Base-by-base conservation (phyloP, 192 early-diverging fungal genomes). In the Backusella psychrophila region DNA sequence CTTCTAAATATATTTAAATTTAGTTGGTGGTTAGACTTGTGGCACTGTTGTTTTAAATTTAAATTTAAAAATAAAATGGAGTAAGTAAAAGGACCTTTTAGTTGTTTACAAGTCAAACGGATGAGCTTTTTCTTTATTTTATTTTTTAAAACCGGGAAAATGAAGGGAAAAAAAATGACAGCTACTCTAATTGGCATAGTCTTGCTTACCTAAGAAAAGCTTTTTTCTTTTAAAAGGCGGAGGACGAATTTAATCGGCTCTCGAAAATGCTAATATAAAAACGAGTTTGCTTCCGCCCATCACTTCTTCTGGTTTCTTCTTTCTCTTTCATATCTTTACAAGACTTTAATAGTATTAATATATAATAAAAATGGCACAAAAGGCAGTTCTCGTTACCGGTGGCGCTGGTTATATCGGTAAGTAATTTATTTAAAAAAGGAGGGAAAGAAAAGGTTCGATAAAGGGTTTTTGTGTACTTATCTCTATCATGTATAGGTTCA, bases 351-450 rank as follows among this genome's bases (percentile, higher is more conserved):
- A 63, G 15, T 12, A 56, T 21, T 14, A 33, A 41, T 41, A 65
- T 14, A 63, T 19, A 73, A 12, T 46, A 71, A 71, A 71, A n/a
- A 72, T 75, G 74, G 66, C 44, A 52, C 65, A 66, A 44, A 82
- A 75, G 52, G 78, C 71, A 59, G 74, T 81, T 46, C 85, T 93
- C 36, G 92, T 93, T 63, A 91, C 90, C 46, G 92, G 92, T 56
- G 92, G 92, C 34, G 89, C 92, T 74, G 95, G 96, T 33, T 98
- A 96, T 86, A 98, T 98, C 68, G 96, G 80, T 81, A 81, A 66
- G 44, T 26, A 3, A 4, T 19, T 29, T 33, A 0, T 65, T n/a
- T 15, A 9, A 76, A 70, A 8, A 23, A 46, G 26, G 38, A 44
- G 21, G 39, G 9, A 5, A 4, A 72, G 39, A 21, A 23, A 17